Evolutionary conservation across 1,139 yeast genomes (phyloP).

Genomic region (Debaryomyces nepalensis): DNA sequence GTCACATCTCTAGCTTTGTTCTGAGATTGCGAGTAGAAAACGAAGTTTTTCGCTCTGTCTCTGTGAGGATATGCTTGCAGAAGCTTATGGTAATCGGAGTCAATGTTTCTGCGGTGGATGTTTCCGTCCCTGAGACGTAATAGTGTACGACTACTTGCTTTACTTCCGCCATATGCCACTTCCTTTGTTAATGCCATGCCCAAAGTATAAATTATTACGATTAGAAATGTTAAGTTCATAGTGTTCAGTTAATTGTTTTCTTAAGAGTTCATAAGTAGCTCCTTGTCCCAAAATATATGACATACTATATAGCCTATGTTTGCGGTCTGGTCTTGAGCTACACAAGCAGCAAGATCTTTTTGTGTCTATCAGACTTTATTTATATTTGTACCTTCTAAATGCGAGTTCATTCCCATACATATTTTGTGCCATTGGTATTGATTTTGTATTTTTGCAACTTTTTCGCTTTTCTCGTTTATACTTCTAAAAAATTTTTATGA

Average conservation of each 20-base stretch:
- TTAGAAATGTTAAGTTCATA: conserved; percentile 9
- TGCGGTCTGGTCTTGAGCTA: background rate
- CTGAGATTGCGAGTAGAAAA: conserved; percentile 7
- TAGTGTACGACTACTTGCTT: background rate
- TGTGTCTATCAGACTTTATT: background rate
- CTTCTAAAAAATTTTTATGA: too few relatives aligned
- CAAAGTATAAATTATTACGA: conserved; percentile 6
- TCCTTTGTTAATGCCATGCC: conserved; percentile 2
- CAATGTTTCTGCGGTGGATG: background rate
- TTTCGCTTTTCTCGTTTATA: too few relatives aligned
- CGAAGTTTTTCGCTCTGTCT: conserved; percentile 7
- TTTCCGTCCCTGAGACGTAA: background rate
- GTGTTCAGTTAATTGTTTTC: background rate
- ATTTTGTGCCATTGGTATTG: too few relatives aligned
- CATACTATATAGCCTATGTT: too few relatives aligned
- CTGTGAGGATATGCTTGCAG: conserved; percentile 4
- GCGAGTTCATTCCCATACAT: too few relatives aligned
- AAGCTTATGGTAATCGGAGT: background rate
- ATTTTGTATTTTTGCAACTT: too few relatives aligned
- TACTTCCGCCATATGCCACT: background rate
- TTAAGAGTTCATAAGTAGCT: background rate
- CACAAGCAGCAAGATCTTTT: background rate
- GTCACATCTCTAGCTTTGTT: conserved; percentile 1
- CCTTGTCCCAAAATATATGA: too few relatives aligned
- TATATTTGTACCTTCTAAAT: background rate